A percentile compares a stretch with the other conserved stretches of the same genome.
These are phyloP conservation scores for Oryza glaberrima DNA, from an alignment of 176 grass and related monocot genomes.

Conservation along the genomic window DNA sequence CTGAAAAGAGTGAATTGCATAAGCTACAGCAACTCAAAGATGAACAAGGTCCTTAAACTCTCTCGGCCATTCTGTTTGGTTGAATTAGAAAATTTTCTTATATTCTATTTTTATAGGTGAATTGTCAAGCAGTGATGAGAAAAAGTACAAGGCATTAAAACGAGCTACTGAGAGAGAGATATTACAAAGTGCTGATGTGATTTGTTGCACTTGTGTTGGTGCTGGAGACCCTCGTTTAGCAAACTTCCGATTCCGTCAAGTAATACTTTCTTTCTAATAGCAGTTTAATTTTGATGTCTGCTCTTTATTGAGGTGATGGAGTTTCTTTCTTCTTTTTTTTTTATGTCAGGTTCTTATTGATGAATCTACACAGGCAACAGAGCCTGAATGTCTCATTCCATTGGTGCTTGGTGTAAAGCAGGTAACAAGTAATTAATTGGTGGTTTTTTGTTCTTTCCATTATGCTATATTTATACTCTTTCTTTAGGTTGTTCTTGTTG, in stretches of 20 bases:
- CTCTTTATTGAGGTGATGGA: slow-evolving; percentile 13
- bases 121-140: slow-evolving; percentile 98
- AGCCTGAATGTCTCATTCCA: slow-evolving; percentile 96
- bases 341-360: slow-evolving; percentile 93
- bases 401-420: slow-evolving; percentile 99
- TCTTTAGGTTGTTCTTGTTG: slow-evolving; percentile 92
- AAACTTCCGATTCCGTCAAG: slow-evolving; percentile 98
- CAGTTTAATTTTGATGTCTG: not conserved
- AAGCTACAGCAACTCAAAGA: slow-evolving; percentile 98
- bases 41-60: slow-evolving; percentile 73
- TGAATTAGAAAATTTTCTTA: slow-evolving; percentile 5
- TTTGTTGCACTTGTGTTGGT: slow-evolving; percentile 99
- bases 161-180: slow-evolving; percentile 99
- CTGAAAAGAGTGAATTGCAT: slow-evolving; percentile 97
- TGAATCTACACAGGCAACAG: slow-evolving; percentile 95
- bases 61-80: not conserved
- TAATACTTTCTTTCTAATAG: slow-evolving; percentile 37
- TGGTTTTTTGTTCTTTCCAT: slow-evolving; percentile 13
- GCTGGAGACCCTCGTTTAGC: slow-evolving; percentile 95
- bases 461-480: slow-evolving; percentile 29
- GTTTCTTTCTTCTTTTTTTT: not conserved
- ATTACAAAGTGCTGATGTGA: slow-evolving; percentile 98
- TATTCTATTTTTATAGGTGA: slow-evolving; percentile 61
- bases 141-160: slow-evolving; percentile 99
- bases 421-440: slow-evolving; percentile 52